Percentiles rank a stretch among this genome's conserved stretches.
Evolutionary conservation across 306 rosid species (phyloP).

Genomic region (Boehmeria nivea): DNA sequence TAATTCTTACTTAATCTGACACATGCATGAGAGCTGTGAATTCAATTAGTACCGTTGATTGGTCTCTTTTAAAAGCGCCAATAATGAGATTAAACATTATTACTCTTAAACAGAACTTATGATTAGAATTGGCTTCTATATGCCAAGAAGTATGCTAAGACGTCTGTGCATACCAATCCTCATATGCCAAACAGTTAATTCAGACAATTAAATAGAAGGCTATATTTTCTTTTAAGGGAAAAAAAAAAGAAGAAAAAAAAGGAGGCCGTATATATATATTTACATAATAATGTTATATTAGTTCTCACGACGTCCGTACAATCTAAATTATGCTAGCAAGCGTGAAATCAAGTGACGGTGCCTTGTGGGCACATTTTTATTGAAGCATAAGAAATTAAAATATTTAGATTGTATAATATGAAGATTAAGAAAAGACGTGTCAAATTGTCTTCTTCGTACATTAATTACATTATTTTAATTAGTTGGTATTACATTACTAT

Average conservation of each 20-base stretch:
- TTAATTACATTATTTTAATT: background rate
- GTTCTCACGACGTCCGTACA: too few relatives aligned
- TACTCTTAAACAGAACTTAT: too few relatives aligned
- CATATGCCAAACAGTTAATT: too few relatives aligned
- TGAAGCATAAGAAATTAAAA: background rate
- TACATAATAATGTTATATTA: too few relatives aligned
- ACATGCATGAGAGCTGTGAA: background rate
- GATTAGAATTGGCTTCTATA: background rate
- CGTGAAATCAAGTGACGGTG: background rate
- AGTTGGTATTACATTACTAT: constrained; percentile 26
- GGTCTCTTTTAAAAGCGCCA: background rate
- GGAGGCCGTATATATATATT: too few relatives aligned
- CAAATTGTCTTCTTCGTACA: constrained; percentile 1
- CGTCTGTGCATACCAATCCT: too few relatives aligned
- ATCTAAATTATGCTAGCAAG: too few relatives aligned
- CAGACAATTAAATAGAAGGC: too few relatives aligned
- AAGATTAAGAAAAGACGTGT: background rate
- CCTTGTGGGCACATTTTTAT: background rate
- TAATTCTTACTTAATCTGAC: background rate
- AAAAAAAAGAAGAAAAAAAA: too few relatives aligned
- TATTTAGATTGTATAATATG: background rate
- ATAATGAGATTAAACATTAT: too few relatives aligned
- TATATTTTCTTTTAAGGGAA: too few relatives aligned
- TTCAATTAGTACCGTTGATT: background rate
- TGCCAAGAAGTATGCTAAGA: too few relatives aligned